Base-by-base conservation (phyloP, 2,329 filamentous ascomycete species). In the Calcarisporium arbuscula region DNA sequence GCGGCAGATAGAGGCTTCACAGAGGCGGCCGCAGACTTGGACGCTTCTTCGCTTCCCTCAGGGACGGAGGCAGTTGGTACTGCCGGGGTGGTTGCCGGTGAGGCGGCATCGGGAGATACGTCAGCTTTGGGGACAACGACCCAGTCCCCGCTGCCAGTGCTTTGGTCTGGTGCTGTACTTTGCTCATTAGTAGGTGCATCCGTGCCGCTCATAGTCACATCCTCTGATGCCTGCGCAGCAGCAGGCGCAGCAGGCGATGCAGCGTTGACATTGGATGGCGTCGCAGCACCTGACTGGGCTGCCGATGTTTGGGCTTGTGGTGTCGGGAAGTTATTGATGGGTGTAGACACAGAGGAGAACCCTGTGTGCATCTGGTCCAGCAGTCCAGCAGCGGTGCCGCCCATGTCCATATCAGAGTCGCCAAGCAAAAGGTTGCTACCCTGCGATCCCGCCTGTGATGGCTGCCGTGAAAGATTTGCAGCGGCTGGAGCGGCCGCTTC, bases 61-160 rank as follows among this genome's bases (percentile, higher is more conserved):
- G n/a, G n/a, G n/a, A 23, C 17, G n/a, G 35, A 10, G 9, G 31
- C 30, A 15, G 36, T 28, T 6, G 22, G 6, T 5, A 36, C 28
- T 5, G 35, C 17, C 6, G 33, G 12, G 8, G 40, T 23, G 10
- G 41, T 33, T 17, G 43, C 38, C 26, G 42, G 43, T 5, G 43
- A 36, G 17, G 47, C 54, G 25, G 56, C 53, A 28, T 62, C 58
- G 23, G 63, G 60, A 46, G 62, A 68, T 26, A 62, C 62, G 17
- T 68, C 71, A 30, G 74, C 76, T 44, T 82, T 80, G 36, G 80
- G 75, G 19, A 88, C 76, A 38, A 88, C 80, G 4, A 87, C 79
- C 83, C 83, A 88, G 43, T 88, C 84, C 19, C 74, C 80, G 35
- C 62, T 68, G 15, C 65, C 71, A 1, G 68, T 68, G 5, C 64